Evolutionary conservation across 352 stramenopile genomes (phyloP).

Genomic region (Stramenopiles sp.): DNA sequence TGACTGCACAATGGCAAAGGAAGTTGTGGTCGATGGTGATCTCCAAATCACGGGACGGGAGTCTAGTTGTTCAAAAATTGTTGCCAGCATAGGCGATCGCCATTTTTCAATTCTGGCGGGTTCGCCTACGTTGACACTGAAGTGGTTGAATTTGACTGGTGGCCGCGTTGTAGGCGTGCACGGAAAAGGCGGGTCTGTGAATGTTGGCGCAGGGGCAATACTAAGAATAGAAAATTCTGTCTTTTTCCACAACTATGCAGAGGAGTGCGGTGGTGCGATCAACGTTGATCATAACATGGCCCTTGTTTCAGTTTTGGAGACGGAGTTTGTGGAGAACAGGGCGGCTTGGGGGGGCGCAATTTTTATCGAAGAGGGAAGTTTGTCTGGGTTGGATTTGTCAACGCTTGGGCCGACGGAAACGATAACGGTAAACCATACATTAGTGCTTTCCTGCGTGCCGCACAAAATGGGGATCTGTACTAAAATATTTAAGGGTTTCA

Average conservation of each 20-base stretch:
- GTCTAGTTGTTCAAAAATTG: background rate
- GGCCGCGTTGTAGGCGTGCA: background rate
- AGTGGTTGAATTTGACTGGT: slow-evolving; percentile 12
- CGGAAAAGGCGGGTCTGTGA: background rate
- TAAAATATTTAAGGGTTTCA: no score
- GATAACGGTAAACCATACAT: no score
- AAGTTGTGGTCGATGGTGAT: background rate
- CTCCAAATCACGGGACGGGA: background rate
- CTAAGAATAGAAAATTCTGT: background rate
- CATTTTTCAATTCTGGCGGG: background rate
- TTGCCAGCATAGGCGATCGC: background rate
- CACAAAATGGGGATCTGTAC: no score
- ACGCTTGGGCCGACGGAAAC: no score
- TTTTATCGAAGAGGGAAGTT: no score
- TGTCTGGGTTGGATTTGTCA: no score
- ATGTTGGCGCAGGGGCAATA: background rate
- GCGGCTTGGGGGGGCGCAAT: background rate
- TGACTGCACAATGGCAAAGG: slow-evolving; percentile 14
- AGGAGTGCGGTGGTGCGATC: background rate
- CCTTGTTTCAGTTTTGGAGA: background rate
- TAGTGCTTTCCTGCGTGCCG: no score
- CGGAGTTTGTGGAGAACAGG: background rate
- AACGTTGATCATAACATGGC: background rate
- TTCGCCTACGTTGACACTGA: slow-evolving; percentile 12
- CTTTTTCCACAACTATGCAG: background rate